Percentiles rank a stretch among this genome's conserved stretches.
These are phyloP conservation scores for Dissophora globulifera DNA, from an alignment of 192 early-diverging fungal genomes.

Conservation along the genomic window DNA sequence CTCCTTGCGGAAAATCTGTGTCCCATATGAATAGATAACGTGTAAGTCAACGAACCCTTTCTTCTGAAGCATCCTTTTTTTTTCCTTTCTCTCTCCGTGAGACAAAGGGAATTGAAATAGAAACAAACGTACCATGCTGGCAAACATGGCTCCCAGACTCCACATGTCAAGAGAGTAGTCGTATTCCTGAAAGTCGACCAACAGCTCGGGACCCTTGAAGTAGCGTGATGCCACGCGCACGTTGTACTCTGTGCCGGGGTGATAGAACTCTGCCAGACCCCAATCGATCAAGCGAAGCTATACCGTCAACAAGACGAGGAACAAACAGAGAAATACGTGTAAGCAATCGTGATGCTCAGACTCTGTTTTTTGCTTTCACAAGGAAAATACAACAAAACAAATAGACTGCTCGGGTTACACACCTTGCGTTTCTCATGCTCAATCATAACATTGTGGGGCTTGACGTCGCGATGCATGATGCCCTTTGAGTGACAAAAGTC, in stretches of 20 bases:
- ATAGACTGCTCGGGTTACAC: background rate
- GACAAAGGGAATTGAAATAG: no score
- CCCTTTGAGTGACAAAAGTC: constrained; percentile 98
- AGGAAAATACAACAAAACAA: background rate
- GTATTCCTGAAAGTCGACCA: constrained; percentile 98
- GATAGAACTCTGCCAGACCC: constrained; percentile 99
- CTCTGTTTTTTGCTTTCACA: no score
- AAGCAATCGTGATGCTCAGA: no score
- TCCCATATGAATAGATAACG: background rate
- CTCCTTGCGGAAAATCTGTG: constrained; percentile 97
- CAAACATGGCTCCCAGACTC: constrained; percentile 99
- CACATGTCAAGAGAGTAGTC: constrained; percentile 99
- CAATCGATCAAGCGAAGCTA: constrained; percentile 97
- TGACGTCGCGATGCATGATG: constrained; percentile 99
- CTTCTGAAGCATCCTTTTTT: no score
- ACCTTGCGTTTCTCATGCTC: constrained; percentile 93
- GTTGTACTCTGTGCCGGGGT: constrained; percentile 96
- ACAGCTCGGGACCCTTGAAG: constrained; percentile 98
- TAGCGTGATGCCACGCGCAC: constrained; percentile 98
- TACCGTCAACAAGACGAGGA: no score
- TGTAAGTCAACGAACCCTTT: no score
- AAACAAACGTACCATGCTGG: constrained; percentile 84
- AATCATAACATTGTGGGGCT: constrained; percentile 99
- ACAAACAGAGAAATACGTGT: no score
- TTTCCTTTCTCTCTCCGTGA: no score